phyloP scores from a whole-genome alignment of 192 early-diverging fungal species.

The Backusella tuberculispora region DNA sequence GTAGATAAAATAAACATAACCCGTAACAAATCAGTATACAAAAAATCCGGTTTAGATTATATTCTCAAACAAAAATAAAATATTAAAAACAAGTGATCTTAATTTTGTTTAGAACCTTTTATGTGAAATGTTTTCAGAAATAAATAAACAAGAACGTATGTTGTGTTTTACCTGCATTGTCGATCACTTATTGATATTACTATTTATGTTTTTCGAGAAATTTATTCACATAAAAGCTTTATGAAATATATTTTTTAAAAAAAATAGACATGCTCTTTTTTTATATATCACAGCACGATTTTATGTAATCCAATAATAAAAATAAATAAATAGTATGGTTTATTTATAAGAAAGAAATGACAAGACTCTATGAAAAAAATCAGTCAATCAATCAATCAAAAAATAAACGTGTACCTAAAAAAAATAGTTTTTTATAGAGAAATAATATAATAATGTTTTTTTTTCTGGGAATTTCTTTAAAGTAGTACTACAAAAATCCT shows the following conservation, averaged over 20 bases:
- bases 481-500: not conserved
- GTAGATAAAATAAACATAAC: not conserved
- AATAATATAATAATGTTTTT: not conserved
- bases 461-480: not conserved
- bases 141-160: not conserved
- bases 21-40: not conserved
- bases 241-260: not conserved
- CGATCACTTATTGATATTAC: not conserved
- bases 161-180: constrained; percentile 7
- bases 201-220: not conserved
- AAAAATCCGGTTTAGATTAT: not conserved
- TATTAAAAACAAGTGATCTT: not conserved
- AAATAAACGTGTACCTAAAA: no score
- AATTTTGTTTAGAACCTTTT: not conserved
- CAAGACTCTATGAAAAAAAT: no score
- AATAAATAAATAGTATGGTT: not conserved
- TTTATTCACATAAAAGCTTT: not conserved
- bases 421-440: not conserved
- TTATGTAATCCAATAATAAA: not conserved
- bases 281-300: not conserved
- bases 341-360: not conserved
- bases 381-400: no score
- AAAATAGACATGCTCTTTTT: not conserved
- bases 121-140: not conserved
- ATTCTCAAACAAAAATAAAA: not conserved